These are phyloP conservation scores for Vigna hirtella DNA, from an alignment of 306 rosid species.

Conservation along the genomic window DNA sequence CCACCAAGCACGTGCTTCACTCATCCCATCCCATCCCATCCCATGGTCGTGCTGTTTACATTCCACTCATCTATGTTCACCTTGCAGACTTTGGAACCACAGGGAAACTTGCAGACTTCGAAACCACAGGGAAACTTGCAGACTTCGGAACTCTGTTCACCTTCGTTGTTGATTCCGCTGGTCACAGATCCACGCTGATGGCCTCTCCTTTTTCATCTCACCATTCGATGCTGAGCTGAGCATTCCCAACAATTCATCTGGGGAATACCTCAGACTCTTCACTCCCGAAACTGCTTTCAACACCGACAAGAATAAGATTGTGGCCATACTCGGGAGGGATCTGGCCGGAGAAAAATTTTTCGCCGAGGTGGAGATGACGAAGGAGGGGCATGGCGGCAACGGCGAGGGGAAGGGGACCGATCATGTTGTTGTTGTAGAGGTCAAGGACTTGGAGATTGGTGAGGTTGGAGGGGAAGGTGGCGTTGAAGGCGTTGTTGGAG, in stretches of 20 bases:
- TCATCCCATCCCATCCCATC: too few relatives aligned
- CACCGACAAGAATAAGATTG: constrained; percentile 34
- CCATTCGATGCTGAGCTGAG: constrained; percentile 40
- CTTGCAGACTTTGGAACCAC: not conserved
- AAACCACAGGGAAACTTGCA: not conserved
- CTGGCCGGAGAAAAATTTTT: too few relatives aligned
- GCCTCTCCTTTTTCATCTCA: constrained; percentile 58
- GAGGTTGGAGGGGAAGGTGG: too few relatives aligned
- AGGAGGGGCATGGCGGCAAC: too few relatives aligned
- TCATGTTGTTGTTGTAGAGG: too few relatives aligned
- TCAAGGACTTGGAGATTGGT: too few relatives aligned
- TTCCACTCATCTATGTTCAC: too few relatives aligned
- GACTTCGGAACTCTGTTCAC: not conserved
- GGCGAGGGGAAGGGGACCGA: too few relatives aligned
- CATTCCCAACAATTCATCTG: constrained; percentile 46
- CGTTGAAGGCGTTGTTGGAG: too few relatives aligned
- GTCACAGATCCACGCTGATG: constrained; percentile 47
- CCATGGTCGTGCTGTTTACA: too few relatives aligned
- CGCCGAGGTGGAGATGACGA: too few relatives aligned
- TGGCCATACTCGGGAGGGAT: constrained; percentile 43
- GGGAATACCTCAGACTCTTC: constrained; percentile 44
- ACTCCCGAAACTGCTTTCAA: constrained; percentile 33
- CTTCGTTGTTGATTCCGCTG: not conserved
- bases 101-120: not conserved
- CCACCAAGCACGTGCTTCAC: too few relatives aligned